Evolutionary conservation across 148 eudicot genomes (phyloP).

Genomic region (Chenopodium album): DNA sequence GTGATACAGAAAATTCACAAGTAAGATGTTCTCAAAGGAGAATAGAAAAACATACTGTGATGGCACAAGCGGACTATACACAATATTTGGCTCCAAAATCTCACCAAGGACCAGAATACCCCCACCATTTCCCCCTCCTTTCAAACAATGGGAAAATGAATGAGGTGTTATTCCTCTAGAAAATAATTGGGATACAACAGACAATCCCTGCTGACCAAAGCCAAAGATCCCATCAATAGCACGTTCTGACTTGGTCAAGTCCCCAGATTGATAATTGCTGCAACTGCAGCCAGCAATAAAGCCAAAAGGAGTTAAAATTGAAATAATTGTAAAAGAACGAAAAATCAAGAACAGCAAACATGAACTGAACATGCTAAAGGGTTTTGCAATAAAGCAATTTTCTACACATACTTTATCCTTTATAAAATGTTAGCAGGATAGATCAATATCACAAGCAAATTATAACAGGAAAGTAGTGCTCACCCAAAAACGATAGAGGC

Average conservation of each 20-base stretch:
- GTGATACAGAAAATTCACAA: neutral
- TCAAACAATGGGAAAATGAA: slow-evolving; percentile 95
- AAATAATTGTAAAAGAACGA: too few relatives aligned
- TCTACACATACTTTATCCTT: neutral
- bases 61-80: slow-evolving; percentile 94
- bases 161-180: slow-evolving; percentile 85
- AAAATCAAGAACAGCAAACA: too few relatives aligned
- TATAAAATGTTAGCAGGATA: neutral
- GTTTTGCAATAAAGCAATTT: neutral
- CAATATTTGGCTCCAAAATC: slow-evolving; percentile 88
- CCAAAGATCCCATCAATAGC: slow-evolving; percentile 98
- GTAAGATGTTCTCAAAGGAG: slow-evolving; percentile 6
- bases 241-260: slow-evolving; percentile 69
- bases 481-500: slow-evolving; percentile 88
- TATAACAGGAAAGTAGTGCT: slow-evolving; percentile 26
- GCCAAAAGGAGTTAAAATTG: neutral
- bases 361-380: neutral
- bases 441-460: neutral
- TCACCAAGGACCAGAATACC: slow-evolving; percentile 98
- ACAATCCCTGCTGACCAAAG: slow-evolving; percentile 81
- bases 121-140: slow-evolving; percentile 90
- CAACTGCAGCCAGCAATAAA: slow-evolving; percentile 53
- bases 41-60: slow-evolving; percentile 78
- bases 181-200: slow-evolving; percentile 86
- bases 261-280: slow-evolving; percentile 88